Evolutionary conservation across 1,284 basidiomycete genomes (phyloP), one percentile per base, ranked within the genome.

Genomic region (Inonotus obliquus): DNA sequence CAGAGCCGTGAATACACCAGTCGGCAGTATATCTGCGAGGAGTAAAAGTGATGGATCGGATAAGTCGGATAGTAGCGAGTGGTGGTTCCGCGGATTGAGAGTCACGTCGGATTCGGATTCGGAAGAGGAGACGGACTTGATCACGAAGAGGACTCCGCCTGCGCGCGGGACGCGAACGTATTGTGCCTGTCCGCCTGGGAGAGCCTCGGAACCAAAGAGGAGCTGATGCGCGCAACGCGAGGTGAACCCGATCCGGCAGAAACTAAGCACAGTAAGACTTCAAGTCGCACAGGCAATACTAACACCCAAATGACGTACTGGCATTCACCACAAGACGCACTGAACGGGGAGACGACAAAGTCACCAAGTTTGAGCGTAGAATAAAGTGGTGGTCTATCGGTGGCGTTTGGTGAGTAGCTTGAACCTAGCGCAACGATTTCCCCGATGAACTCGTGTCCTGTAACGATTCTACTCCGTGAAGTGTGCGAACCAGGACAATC

Each of bases 331-430:
- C 94, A 96, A 45, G 85, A 91, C 19, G 85, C 80, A 0, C 91
- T 92, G 73, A 96, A 96, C 0, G 94, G 91, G 1, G 90, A 87
- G 14, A 96, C 84, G n/a, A 96, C 91, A 65, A 86, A 85, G 72
- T 95, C 90, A 3, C 92, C 92, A 1, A 90, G 71, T 63, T 83
- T 84, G 66, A 95, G 82, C 10, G 79, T 84, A 2, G 82, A 77
- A 64, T 91, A 91, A 10, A 89, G 73, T 19, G 71, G 70, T 1
- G 89, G 87, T 52, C 89, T 77, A 45, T 76, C 81, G 44, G 75
- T 66, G 0, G 74, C 72, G 27, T 72, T 70, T 1, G 74, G 54
- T 6, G 73, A 74, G 68, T 89, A 93, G 65, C 74, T 87, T 2
- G 78, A 72, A 13, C 93, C 92, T 2, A 92, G 80, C 21, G 84